Evolutionary conservation across 169 alveolate species (phyloP), one percentile per base, ranked within the genome.

Genomic region (Plasmodium inui): DNA sequence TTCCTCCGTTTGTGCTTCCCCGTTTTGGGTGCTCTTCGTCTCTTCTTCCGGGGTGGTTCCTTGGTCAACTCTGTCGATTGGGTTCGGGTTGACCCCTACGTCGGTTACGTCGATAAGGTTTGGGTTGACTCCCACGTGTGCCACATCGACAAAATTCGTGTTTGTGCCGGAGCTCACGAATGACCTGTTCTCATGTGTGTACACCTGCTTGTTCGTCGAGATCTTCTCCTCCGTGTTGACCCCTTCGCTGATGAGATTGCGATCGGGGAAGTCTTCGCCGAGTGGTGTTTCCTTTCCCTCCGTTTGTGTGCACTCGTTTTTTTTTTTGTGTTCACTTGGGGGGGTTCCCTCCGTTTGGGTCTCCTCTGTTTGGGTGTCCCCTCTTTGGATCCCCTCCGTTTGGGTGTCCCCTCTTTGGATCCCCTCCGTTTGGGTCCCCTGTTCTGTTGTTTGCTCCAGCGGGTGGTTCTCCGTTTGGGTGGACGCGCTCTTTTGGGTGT

Each of bases 1-100:
- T 50, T 84, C 84, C 26, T 84, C 78, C 3, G 93, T 84, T 73
- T 84, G 93, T n/a, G 67, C 78, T 8, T 44, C 34, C 12, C 61
- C 19, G 61, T 84, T 3, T 28, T 70, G 22, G 70, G 22, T 17
- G 8, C 32, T 30, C 53, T 37, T 82, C 53, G 5, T 32, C 73
- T 80, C 76, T 2, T n/a, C 41, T 26, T 84, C 83, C 14, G 53
- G 53, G 41, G 50, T 44, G 53, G 26, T 61, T 71, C 78, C 67
- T 57, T 1, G 10, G 30, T 67, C 83, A 3, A 3, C 26, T 8
- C 5, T n/a, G 0, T 71, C 70, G n/a, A 84, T 53, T 26, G 12
- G 7, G 1, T 73, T 53, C 14, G 79, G 53, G 26, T 55, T 44
- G 39, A 37, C 26, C 26, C 78, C 67, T 50, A 22, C 53, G n/a